Evolutionary conservation across 129 eudicot species (phyloP).

Genomic region (Flaveria trinervia): DNA sequence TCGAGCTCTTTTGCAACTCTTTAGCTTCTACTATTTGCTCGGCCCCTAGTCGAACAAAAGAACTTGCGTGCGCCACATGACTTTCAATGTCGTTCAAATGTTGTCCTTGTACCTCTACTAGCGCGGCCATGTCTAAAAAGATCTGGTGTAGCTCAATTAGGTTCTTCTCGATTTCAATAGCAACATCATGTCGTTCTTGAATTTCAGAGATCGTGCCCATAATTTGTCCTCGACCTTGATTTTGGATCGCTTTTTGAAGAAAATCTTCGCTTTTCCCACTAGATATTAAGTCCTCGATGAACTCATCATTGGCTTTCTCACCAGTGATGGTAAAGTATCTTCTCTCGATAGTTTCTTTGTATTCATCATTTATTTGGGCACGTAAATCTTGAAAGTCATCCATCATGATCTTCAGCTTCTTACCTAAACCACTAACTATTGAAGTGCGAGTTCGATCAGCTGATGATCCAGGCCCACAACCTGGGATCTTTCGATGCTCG

Average conservation of each 20-base stretch:
- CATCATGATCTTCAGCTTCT: slow-evolving; percentile 77
- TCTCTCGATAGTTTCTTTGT: slow-evolving; percentile 69
- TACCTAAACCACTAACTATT: slow-evolving; percentile 78
- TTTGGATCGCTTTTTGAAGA: slow-evolving; percentile 79
- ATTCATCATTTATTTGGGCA: slow-evolving; percentile 59
- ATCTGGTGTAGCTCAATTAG: slow-evolving; percentile 67
- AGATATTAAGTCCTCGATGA: slow-evolving; percentile 63
- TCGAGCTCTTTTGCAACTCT: slow-evolving; percentile 63
- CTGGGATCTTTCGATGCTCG: slow-evolving; percentile 57
- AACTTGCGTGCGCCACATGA: slow-evolving; percentile 74
- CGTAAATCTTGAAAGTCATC: slow-evolving; percentile 71
- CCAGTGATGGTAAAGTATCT: slow-evolving; percentile 86
- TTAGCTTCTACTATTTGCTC: slow-evolving; percentile 58
- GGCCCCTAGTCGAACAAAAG: slow-evolving; percentile 72
- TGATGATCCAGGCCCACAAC: slow-evolving; percentile 88
- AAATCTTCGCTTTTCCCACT: slow-evolving; percentile 78
- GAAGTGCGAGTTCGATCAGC: slow-evolving; percentile 76
- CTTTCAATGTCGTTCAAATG: slow-evolving; percentile 71
- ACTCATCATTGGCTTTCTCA: slow-evolving; percentile 66
- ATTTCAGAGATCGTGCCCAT: slow-evolving; percentile 75
- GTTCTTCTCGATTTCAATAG: slow-evolving; percentile 70
- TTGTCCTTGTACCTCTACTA: slow-evolving; percentile 85
- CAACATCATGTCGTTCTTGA: slow-evolving; percentile 87
- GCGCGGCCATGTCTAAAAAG: slow-evolving; percentile 77
- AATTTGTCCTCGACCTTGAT: slow-evolving; percentile 80